Conservation (phyloP, 441 rosid species). For the Biscutella laevigata region DNA sequence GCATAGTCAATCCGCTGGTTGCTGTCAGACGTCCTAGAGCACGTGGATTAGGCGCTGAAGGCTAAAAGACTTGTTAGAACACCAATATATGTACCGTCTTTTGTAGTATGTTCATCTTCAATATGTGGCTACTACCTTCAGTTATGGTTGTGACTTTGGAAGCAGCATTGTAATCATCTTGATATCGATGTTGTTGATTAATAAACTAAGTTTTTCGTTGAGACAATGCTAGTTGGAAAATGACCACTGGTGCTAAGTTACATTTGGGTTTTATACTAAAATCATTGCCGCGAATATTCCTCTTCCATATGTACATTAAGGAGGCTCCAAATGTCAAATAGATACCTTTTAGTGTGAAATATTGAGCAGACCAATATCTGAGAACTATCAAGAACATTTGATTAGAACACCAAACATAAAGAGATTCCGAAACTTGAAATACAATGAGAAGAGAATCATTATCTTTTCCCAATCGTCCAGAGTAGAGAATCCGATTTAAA, state of each 20-base stretch:
- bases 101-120: neutral
- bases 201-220: slow-evolving; percentile 5
- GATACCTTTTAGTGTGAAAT: no score
- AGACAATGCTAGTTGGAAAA: no score
- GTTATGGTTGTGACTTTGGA: slow-evolving; percentile 3
- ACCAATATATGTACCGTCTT: neutral
- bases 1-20: slow-evolving; percentile 58
- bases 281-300: no score
- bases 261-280: no score
- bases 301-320: no score
- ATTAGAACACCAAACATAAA: neutral
- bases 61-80: slow-evolving; percentile 25
- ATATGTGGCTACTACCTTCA: neutral
- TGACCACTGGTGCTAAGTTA: no score
- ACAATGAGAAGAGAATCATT: slow-evolving; percentile 16
- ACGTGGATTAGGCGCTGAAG: slow-evolving; percentile 66
- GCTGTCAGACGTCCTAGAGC: slow-evolving; percentile 59
- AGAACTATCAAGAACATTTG: no score
- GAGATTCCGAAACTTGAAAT: slow-evolving; percentile 3
- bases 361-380: no score
- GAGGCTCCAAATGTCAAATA: no score
- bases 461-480: slow-evolving; percentile 13
- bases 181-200: slow-evolving; percentile 10
- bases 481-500: slow-evolving; percentile 13
- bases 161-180: slow-evolving; percentile 15